Evolutionary conservation across 441 rosid genomes (phyloP).

Genomic region (Breynia disticha): DNA sequence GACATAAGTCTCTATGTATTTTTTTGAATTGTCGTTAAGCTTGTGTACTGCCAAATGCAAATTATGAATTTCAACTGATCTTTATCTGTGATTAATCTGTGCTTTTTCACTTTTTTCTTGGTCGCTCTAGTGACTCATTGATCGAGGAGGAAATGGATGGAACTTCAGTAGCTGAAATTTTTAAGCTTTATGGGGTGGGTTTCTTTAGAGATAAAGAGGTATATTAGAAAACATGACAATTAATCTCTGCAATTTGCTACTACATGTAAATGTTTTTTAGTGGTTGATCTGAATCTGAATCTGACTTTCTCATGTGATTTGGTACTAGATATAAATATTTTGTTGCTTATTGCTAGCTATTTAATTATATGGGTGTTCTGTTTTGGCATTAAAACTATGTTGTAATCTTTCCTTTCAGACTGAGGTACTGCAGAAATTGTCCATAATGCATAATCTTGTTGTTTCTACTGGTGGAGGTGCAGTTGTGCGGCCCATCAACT

Average conservation of each 20-base stretch:
- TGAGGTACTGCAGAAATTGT: constrained; percentile 44
- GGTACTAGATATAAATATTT: no score
- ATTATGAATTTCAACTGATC: neutral
- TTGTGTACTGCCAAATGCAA: neutral
- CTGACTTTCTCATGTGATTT: no score
- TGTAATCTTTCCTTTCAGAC: constrained; percentile 36
- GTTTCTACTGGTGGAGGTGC: constrained; percentile 98
- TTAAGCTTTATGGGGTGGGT: constrained; percentile 62
- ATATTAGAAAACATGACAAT: constrained; percentile 1
- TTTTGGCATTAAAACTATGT: neutral
- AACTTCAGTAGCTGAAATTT: constrained; percentile 72
- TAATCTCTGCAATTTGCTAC: neutral
- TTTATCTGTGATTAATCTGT: constrained; percentile 8
- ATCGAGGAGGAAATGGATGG: constrained; percentile 55
- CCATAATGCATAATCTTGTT: constrained; percentile 45
- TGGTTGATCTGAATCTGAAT: no score
- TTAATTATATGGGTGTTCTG: neutral
- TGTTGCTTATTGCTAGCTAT: no score
- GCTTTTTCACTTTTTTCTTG: constrained; percentile 10
- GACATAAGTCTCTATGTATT: neutral
- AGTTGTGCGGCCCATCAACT: constrained; percentile 55
- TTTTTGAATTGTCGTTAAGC: neutral
- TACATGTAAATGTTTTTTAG: no score
- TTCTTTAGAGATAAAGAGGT: constrained; percentile 88
- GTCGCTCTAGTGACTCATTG: constrained; percentile 45